These are phyloP conservation scores for Fragaria vesca DNA, from an alignment of 306 rosid genomes.

Conservation along the genomic window DNA sequence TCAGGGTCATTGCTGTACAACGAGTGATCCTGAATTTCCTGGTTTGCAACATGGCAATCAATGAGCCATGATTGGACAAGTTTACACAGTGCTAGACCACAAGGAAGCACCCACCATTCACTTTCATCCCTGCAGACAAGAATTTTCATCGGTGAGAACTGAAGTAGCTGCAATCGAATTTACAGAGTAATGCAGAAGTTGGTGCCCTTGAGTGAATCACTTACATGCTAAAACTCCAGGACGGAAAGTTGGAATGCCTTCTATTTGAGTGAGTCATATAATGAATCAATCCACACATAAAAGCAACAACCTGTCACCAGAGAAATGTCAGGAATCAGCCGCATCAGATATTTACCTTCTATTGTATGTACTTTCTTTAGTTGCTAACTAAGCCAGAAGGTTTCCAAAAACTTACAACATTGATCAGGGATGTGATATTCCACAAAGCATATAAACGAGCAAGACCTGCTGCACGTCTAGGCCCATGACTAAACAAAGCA, in stretches of 20 bases:
- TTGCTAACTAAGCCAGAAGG: background rate
- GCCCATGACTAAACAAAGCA: constrained; percentile 96
- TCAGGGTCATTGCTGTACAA: constrained; percentile 78
- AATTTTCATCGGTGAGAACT: background rate
- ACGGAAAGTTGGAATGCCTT: constrained; percentile 56
- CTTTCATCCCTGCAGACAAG: constrained; percentile 69
- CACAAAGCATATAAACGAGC: constrained; percentile 90
- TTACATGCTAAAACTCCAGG: constrained; percentile 96
- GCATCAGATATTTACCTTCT: background rate
- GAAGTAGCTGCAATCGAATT: constrained; percentile 2
- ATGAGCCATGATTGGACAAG: constrained; percentile 79
- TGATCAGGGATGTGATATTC: constrained; percentile 91
- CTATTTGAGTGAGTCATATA: constrained; percentile 54
- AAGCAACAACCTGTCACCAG: constrained; percentile 66
- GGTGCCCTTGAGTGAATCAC: constrained; percentile 18
- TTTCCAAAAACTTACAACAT: constrained; percentile 70
- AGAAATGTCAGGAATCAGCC: background rate
- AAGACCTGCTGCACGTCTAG: constrained; percentile 83
- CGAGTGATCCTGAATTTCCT: constrained; percentile 86
- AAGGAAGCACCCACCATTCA: constrained; percentile 99
- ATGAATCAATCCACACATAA: constrained; percentile 81
- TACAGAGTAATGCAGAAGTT: background rate
- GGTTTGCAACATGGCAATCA: constrained; percentile 86
- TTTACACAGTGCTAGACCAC: constrained; percentile 72
- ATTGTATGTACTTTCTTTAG: background rate